phyloP scores from a whole-genome alignment of 2,329 filamentous ascomycete genomes.

The Colletotrichum abscissum region DNA sequence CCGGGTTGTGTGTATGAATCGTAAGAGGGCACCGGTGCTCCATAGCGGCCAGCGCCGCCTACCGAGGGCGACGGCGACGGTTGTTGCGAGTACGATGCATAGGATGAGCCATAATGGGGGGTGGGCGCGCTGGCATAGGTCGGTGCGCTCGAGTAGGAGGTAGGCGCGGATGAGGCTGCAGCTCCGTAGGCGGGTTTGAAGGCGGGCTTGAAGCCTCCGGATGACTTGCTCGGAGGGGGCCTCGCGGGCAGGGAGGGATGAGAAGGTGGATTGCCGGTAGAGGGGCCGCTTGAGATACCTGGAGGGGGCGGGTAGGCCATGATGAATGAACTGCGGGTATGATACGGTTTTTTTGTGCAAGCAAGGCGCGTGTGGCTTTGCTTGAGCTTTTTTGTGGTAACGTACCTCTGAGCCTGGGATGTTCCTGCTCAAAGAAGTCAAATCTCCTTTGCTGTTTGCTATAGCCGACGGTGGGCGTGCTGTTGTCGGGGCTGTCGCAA shows the following conservation, averaged over 20 bases:
- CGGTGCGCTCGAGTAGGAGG: conserved; percentile 52
- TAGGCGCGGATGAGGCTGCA: conserved; percentile 44
- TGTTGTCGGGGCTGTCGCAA: conserved; percentile 18
- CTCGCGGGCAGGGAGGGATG: conserved; percentile 80
- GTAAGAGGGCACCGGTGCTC: conserved; percentile 39
- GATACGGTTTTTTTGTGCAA: neutral
- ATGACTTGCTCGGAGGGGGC: conserved; percentile 70
- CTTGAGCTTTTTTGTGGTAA: conserved; percentile 41
- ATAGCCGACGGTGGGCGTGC: conserved; percentile 2
- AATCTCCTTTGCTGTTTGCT: conserved; percentile 21
- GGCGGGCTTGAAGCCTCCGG: conserved; percentile 59
- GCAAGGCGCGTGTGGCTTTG: conserved; percentile 19
- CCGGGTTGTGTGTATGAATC: conserved; percentile 44
- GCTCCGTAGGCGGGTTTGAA: conserved; percentile 39
- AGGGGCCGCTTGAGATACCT: conserved; percentile 68
- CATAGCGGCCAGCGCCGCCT: conserved; percentile 35
- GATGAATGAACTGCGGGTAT: conserved; percentile 64
- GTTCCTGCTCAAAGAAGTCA: conserved; percentile 48
- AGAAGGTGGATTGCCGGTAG: conserved; percentile 46
- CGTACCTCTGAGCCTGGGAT: conserved; percentile 63
- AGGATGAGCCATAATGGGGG: conserved; percentile 57
- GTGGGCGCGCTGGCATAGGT: conserved; percentile 49
- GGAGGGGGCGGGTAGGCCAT: conserved; percentile 91
- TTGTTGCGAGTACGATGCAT: conserved; percentile 51
- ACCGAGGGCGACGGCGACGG: conserved; percentile 38